Evolutionary conservation across 345 rosid genomes (phyloP), one percentile per base, ranked within the genome.

Genomic region (Dipteronia sinensis): DNA sequence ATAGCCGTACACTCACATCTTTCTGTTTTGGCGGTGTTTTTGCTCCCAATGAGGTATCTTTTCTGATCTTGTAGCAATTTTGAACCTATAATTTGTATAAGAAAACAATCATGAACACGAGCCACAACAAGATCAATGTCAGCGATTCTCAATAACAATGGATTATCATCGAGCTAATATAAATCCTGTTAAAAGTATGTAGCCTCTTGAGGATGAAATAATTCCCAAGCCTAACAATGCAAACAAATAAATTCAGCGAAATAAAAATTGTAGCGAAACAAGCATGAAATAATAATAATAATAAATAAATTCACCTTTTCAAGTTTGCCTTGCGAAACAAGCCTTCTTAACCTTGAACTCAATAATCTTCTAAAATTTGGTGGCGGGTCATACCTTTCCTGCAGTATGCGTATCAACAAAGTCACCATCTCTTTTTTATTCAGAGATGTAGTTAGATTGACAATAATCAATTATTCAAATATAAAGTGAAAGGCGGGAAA

Each of bases 341-440:
- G 93, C 80, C 91, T 87, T 80, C 95, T 87, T 84, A 92, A 86
- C 78, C 89, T 94, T 80, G 91, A 85, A 85, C 90, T 79, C 64
- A 92, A 75, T 23, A 81, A 56, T 85, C 90, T 85, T 79, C 90
- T 86, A 75, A 94, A 94, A 79, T 88, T 87, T 76, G 74, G 81
- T 27, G 93, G 94, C 73, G 86, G 85, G 73, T 86, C 88, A 25
- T 85, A 89, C 84, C 86, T 87, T 88, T 86, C 83, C 88, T 91
- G 92, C 89, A 79, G 65, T 15, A 75, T 12, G 59, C 10, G 5
- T 72, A 72, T 72, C 53, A 56, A 34, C 31, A 19, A 15, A 72
- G 51, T 72, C 34, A 22, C 65, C 58, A 20, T 56, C 31, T 10
- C 51, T 42, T 23, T 34, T n/a, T 16, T n/a, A n/a, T 16, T 65